Percentiles rank a stretch among this genome's conserved stretches.
Conservation (phyloP, 2,329 filamentous ascomycete genomes). For the Sporothrix brasiliensis region DNA sequence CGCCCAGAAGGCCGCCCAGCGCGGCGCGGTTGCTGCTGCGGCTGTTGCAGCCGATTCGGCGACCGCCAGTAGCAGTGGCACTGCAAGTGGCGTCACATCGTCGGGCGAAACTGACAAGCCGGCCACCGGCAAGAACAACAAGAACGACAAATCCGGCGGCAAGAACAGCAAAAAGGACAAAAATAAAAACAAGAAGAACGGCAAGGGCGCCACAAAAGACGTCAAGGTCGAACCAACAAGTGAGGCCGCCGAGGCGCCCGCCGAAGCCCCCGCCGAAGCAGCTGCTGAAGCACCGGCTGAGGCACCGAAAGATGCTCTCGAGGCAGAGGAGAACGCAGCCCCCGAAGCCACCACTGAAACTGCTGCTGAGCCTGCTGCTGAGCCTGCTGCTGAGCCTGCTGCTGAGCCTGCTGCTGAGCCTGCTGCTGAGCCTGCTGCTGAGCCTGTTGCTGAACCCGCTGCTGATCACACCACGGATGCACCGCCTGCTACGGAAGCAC, state of each 20-base stretch:
- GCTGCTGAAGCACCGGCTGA: neutral
- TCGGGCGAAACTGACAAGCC: slow-evolving; percentile 18
- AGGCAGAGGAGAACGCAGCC: neutral
- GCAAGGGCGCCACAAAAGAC: slow-evolving; percentile 24
- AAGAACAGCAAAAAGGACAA: slow-evolving; percentile 36
- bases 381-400: neutral
- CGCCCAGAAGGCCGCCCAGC: slow-evolving; percentile 31
- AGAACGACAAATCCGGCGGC: neutral
- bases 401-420: neutral
- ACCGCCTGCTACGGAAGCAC: slow-evolving; percentile 20
- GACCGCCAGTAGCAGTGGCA: slow-evolving; percentile 2
- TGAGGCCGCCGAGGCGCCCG: neutral
- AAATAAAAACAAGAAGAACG: slow-evolving; percentile 33
- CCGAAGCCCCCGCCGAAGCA: neutral
- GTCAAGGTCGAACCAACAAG: neutral
- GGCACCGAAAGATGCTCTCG: neutral
- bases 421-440: neutral
- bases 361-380: neutral
- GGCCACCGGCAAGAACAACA: neutral
- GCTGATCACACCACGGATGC: slow-evolving; percentile 23
- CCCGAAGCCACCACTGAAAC: neutral
- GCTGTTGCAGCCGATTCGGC: neutral
- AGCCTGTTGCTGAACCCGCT: slow-evolving; percentile 1
- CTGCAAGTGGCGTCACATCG: slow-evolving; percentile 4
- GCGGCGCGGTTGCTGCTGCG: neutral